Percentiles rank a stretch among this genome's conserved stretches.
Evolutionary conservation across 2,329 filamentous ascomycete species (phyloP).

Genomic region (Shiraia bambusicola): DNA sequence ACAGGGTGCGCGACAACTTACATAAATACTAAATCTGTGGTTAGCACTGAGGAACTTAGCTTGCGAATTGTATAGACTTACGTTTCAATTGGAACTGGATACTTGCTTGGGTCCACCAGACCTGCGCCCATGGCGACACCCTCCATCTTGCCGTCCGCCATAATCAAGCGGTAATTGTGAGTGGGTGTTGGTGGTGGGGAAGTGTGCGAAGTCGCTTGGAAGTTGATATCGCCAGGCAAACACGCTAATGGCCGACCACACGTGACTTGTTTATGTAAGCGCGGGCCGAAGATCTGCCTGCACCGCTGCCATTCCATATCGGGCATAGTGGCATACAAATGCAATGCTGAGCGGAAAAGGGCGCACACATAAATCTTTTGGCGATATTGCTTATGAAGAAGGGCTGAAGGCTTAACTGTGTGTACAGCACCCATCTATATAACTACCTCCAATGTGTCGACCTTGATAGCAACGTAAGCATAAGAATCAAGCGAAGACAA

Average conservation of each 20-base stretch:
- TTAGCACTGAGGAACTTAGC: conserved; percentile 29
- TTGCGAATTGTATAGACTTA: conserved; percentile 23
- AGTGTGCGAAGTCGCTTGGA: conserved; percentile 8
- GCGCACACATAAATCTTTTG: too few relatives aligned
- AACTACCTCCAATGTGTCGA: too few relatives aligned
- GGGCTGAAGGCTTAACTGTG: too few relatives aligned
- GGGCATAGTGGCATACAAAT: too few relatives aligned
- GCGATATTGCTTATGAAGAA: too few relatives aligned
- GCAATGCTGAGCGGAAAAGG: too few relatives aligned
- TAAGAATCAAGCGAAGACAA: too few relatives aligned
- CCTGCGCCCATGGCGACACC: conserved; percentile 27
- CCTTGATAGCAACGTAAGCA: too few relatives aligned
- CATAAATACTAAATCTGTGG: conserved; percentile 36
- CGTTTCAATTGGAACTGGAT: conserved; percentile 41
- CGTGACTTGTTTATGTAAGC: conserved; percentile 5
- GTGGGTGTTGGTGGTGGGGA: conserved; percentile 2
- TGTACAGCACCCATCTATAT: too few relatives aligned
- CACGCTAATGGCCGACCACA: conserved; percentile 13
- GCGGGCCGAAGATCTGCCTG: not conserved
- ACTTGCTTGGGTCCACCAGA: conserved; percentile 33
- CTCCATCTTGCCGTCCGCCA: conserved; percentile 43
- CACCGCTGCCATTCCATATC: too few relatives aligned
- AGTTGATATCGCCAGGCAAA: conserved; percentile 17
- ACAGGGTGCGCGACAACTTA: conserved; percentile 32
- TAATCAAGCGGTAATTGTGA: conserved; percentile 10